Percentiles rank a stretch among this genome's conserved stretches.
These are phyloP conservation scores for Nicotiana paniculata DNA, from an alignment of 257 asterid genomes.

Conservation along the genomic window DNA sequence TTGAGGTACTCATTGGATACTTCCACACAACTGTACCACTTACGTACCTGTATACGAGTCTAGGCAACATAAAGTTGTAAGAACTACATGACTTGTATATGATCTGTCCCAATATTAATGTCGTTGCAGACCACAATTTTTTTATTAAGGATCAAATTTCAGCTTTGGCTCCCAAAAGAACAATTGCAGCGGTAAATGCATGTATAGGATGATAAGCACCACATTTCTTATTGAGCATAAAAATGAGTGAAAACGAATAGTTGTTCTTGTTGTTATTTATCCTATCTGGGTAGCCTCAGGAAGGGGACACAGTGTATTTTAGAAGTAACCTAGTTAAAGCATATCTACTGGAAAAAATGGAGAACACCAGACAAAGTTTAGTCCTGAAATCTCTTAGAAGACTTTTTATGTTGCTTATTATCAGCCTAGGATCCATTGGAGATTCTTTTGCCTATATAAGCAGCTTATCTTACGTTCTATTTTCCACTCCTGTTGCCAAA, in stretches of 20 bases:
- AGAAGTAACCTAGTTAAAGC: neutral
- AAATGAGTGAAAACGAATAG: neutral
- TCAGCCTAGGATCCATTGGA: neutral
- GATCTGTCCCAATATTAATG: neutral
- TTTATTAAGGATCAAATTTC: neutral
- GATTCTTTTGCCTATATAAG: neutral
- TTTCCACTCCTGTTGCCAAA: neutral
- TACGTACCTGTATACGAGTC: neutral
- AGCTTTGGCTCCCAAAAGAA: neutral
- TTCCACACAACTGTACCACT: neutral
- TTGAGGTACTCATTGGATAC: neutral
- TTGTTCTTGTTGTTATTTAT: neutral
- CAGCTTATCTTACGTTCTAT: neutral
- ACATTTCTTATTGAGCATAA: neutral
- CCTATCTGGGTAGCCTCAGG: neutral
- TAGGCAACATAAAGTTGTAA: neutral
- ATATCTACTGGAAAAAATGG: neutral
- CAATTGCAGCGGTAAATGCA: neutral
- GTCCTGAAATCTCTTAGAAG: neutral
- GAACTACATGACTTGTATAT: neutral
- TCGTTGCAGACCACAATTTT: too few species aligned
- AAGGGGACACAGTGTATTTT: neutral
- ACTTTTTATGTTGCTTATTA: neutral
- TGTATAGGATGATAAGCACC: neutral
- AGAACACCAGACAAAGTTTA: neutral